Evolutionary conservation across 257 asterid species (phyloP).

Genomic region (Nicotiana tabacum): DNA sequence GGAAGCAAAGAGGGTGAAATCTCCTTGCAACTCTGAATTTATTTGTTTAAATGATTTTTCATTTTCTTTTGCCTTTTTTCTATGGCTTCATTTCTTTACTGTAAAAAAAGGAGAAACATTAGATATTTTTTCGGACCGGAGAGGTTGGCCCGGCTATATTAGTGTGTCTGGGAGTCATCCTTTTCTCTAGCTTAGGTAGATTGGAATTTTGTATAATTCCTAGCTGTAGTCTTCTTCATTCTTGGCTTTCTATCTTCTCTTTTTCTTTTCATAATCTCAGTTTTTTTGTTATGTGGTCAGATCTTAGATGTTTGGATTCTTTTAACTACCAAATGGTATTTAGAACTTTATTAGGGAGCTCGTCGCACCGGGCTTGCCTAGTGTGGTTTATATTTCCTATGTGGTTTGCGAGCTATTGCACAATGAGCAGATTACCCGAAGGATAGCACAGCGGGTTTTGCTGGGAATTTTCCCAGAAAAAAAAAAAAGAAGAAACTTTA

Average conservation of each 20-base stretch:
- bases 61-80: background rate
- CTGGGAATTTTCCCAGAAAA: no score
- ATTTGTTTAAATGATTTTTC: background rate
- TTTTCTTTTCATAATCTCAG: background rate
- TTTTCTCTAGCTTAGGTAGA: conserved; percentile 2
- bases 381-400: no score
- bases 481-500: no score
- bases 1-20: background rate
- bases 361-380: no score
- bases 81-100: background rate
- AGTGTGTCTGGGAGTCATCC: conserved; percentile 3
- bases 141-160: conserved; percentile 15
- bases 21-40: background rate
- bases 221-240: background rate
- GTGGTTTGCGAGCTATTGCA: no score
- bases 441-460: no score
- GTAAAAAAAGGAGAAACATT: background rate
- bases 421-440: no score
- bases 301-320: background rate
- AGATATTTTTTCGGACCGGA: background rate
- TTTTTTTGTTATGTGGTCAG: background rate
- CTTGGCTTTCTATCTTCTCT: background rate
- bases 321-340: background rate
- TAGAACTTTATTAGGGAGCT: background rate
- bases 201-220: conserved; percentile 2